Evolutionary conservation across 441 rosid species (phyloP).

Genomic region (Eutrema salsugineum): DNA sequence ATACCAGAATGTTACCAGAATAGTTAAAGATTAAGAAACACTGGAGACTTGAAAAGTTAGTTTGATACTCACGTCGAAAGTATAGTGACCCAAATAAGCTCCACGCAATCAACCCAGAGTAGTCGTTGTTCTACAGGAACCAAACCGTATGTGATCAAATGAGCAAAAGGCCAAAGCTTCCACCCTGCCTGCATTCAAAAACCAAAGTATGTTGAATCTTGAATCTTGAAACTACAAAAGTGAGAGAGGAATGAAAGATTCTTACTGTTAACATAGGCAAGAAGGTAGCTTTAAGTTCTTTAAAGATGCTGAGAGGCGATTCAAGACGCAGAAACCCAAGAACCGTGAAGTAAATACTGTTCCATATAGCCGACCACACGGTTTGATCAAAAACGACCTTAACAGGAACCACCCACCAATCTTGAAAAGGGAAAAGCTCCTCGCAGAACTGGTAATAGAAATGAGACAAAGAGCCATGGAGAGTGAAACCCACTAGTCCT

Average conservation of each 20-base stretch:
- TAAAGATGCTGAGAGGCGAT: conserved; percentile 56
- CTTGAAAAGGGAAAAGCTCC: conserved; percentile 78
- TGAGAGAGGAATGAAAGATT: neutral
- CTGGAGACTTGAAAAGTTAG: neutral
- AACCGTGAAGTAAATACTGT: conserved; percentile 68
- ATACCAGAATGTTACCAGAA: neutral
- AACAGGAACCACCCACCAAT: conserved; percentile 95
- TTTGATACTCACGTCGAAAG: conserved; percentile 74
- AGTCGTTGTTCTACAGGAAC: conserved; percentile 88
- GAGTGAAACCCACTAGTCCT: conserved; percentile 90
- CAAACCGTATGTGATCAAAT: conserved; percentile 81
- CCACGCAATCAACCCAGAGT: conserved; percentile 92
- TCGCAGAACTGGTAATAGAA: conserved; percentile 93
- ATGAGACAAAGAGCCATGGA: conserved; percentile 93
- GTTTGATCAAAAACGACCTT: conserved; percentile 91
- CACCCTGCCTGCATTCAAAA: conserved; percentile 71
- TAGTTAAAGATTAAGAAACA: neutral
- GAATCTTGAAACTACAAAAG: neutral
- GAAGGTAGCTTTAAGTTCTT: conserved; percentile 73
- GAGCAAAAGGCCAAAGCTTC: conserved; percentile 99
- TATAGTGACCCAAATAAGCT: conserved; percentile 94
- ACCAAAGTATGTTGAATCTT: neutral
- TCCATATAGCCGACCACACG: conserved; percentile 87
- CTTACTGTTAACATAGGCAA: conserved; percentile 84
- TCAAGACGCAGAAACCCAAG: conserved; percentile 79